A percentile compares a stretch with the other conserved stretches of the same genome.
Conservation (phyloP, 257 asterid species). For the Solanum tacnaense region DNA sequence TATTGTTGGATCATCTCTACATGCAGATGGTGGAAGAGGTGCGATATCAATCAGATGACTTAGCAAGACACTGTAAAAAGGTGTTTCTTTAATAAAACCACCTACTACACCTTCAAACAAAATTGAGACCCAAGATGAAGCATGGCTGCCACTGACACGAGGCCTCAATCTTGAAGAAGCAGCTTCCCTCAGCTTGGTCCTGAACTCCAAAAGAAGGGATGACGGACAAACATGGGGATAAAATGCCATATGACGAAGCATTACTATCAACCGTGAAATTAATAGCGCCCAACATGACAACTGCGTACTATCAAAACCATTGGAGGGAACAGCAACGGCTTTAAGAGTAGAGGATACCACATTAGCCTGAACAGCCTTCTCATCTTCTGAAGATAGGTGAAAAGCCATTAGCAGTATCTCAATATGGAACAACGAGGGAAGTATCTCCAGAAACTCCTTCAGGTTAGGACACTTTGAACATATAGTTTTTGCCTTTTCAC, state of each 20-base stretch:
- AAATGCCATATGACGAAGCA: conserved; percentile 81
- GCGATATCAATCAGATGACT: conserved; percentile 72
- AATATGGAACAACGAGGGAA: conserved; percentile 79
- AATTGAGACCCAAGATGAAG: conserved; percentile 64
- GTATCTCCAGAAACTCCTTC: conserved; percentile 52
- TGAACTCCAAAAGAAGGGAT: conserved; percentile 61
- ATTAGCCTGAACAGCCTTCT: conserved; percentile 47
- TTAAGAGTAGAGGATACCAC: conserved; percentile 42
- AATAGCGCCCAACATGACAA: conserved; percentile 83
- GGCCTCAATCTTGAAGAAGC: conserved; percentile 18
- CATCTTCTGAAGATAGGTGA: conserved; percentile 74
- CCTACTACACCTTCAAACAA: conserved; percentile 42
- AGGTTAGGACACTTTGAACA: conserved; percentile 40
- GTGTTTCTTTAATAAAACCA: conserved; percentile 29
- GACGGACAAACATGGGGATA: conserved; percentile 68
- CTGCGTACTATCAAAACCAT: conserved; percentile 35
- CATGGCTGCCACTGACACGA: conserved; percentile 26
- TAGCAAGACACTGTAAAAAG: conserved; percentile 37
- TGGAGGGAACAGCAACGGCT: conserved; percentile 37
- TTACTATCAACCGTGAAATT: conserved; percentile 74
- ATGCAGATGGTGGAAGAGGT: conserved; percentile 57
- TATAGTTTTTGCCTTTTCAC: conserved; percentile 43
- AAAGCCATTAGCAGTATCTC: conserved; percentile 75
- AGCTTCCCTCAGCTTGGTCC: conserved; percentile 64
- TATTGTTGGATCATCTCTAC: conserved; percentile 28